These are phyloP conservation scores for Iberis pinnata DNA, from an alignment of 345 rosid species.

Conservation along the genomic window DNA sequence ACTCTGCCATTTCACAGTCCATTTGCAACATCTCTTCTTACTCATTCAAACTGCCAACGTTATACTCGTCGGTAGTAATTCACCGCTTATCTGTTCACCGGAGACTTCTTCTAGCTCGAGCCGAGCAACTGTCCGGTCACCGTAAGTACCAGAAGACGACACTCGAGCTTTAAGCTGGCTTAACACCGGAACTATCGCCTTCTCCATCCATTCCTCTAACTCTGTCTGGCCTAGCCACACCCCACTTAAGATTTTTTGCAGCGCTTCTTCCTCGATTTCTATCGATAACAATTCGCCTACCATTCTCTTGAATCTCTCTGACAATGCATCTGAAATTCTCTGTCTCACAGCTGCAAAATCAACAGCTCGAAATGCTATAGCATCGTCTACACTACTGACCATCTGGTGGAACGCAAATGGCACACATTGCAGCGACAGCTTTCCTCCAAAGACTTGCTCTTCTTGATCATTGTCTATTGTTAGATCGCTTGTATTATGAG, in stretches of 20 bases:
- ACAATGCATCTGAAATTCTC: slow-evolving; percentile 37
- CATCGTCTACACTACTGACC: slow-evolving; percentile 49
- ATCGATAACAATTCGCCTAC: slow-evolving; percentile 36
- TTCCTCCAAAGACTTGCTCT: slow-evolving; percentile 25
- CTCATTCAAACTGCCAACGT: slow-evolving; percentile 21
- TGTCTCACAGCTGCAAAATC: slow-evolving; percentile 53
- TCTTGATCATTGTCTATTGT: slow-evolving; percentile 66
- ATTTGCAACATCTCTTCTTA: neutral
- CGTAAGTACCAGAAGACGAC: slow-evolving; percentile 21
- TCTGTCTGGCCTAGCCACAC: slow-evolving; percentile 57
- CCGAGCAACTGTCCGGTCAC: slow-evolving; percentile 28
- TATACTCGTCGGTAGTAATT: slow-evolving; percentile 25
- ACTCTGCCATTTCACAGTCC: slow-evolving; percentile 19
- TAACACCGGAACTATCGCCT: slow-evolving; percentile 54
- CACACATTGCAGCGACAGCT: slow-evolving; percentile 26
- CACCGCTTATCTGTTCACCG: slow-evolving; percentile 11
- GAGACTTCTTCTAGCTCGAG: slow-evolving; percentile 28
- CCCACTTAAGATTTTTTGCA: slow-evolving; percentile 68
- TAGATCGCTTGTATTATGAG: slow-evolving; percentile 77
- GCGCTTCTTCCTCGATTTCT: slow-evolving; percentile 57
- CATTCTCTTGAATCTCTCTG: slow-evolving; percentile 38
- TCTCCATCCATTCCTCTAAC: slow-evolving; percentile 75
- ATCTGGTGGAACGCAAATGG: slow-evolving; percentile 42
- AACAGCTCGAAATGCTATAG: slow-evolving; percentile 58
- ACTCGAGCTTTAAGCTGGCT: slow-evolving; percentile 45